Evolutionary conservation across 495 filamentous ascomycete species (phyloP).

Genomic region (Saxophila tyrrhenica): DNA sequence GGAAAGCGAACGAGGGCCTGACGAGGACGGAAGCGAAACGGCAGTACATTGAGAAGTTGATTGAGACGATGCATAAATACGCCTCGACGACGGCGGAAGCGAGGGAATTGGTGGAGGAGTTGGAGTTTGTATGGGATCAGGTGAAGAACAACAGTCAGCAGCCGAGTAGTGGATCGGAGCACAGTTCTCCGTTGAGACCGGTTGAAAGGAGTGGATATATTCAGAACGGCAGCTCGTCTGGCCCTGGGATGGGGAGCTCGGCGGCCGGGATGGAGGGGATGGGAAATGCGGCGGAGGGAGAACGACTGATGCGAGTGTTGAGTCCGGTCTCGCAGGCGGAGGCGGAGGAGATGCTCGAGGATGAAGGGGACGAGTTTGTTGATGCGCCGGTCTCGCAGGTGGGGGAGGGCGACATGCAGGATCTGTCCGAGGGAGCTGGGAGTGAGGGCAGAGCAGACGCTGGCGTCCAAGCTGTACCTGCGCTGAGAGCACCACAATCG

Average conservation of each 20-base stretch:
- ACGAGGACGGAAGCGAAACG: constrained; percentile 88
- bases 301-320: constrained; percentile 45
- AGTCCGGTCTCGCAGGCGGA: constrained; percentile 75
- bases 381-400: constrained; percentile 33
- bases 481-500: constrained; percentile 6
- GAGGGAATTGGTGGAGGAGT: constrained; percentile 76
- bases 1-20: constrained; percentile 72
- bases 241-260: constrained; percentile 4
- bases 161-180: constrained; percentile 7
- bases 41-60: constrained; percentile 80
- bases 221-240: constrained; percentile 4
- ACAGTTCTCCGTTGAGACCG: constrained; percentile 11
- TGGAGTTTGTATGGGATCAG: constrained; percentile 98
- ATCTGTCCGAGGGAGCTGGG: constrained; percentile 6
- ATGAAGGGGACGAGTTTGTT: constrained; percentile 31
- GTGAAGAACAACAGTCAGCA: constrained; percentile 62
- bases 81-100: constrained; percentile 77
- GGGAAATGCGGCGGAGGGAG: not conserved
- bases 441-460: not conserved
- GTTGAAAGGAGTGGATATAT: constrained; percentile 13
- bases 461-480: constrained; percentile 11
- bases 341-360: constrained; percentile 41
- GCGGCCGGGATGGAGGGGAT: constrained; percentile 9
- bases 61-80: constrained; percentile 92
- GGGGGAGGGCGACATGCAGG: constrained; percentile 18